Conservation (phyloP, 2,329 filamentous ascomycete species). For the Ophiostoma sp. region DNA sequence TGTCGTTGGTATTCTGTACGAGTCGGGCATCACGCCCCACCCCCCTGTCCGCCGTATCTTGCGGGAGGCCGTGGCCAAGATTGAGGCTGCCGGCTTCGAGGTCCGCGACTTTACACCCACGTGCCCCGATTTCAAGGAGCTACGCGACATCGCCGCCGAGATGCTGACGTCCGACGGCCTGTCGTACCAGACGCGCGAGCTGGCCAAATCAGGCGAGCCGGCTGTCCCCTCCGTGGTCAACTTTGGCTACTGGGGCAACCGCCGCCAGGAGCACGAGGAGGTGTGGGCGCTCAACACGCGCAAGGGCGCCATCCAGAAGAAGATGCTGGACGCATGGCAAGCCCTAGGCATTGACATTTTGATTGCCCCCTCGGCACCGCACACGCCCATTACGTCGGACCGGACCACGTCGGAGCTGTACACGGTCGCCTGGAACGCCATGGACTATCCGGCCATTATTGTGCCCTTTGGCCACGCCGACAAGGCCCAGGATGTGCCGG, state of each 20-base stretch:
- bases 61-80: conserved; percentile 21
- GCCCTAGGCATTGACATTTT: conserved; percentile 28
- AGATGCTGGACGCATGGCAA: conserved; percentile 30
- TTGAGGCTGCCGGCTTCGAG: conserved; percentile 26
- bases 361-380: conserved; percentile 26
- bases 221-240: conserved; percentile 25
- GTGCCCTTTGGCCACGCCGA: conserved; percentile 27
- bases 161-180: conserved; percentile 28
- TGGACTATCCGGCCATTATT: conserved; percentile 30
- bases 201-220: conserved; percentile 28
- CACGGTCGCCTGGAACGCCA: conserved; percentile 28
- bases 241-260: conserved; percentile 29
- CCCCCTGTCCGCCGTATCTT: conserved; percentile 26
- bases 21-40: conserved; percentile 24
- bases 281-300: conserved; percentile 28
- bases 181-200: conserved; percentile 28
- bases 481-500: conserved; percentile 15
- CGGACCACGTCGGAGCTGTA: conserved; percentile 27
- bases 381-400: conserved; percentile 22
- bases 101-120: conserved; percentile 27
- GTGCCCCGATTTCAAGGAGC: conserved; percentile 29
- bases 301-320: conserved; percentile 28
- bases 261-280: conserved; percentile 27
- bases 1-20: conserved; percentile 24
- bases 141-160: conserved; percentile 26